A percentile compares a stretch with the other conserved stretches of the same genome.
These are phyloP conservation scores for Aciculosporium take DNA, from an alignment of 2,329 filamentous ascomycete genomes.

Conservation along the genomic window DNA sequence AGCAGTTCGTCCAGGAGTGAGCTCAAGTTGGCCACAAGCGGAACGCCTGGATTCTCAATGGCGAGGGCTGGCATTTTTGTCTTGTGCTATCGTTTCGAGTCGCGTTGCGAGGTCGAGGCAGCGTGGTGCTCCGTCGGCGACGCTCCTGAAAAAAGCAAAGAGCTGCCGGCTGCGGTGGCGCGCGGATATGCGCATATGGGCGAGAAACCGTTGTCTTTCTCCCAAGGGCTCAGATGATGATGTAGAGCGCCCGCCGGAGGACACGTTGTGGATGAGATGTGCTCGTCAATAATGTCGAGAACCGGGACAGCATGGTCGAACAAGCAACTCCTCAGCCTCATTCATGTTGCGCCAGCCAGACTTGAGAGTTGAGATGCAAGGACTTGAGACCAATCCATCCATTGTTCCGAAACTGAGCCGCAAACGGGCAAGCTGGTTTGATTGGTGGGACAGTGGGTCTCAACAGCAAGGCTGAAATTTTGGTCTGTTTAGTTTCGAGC, in stretches of 20 bases:
- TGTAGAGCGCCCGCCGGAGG: not conserved
- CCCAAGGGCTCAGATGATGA: not conserved
- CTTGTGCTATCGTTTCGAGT: not conserved
- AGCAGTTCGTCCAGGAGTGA: constrained; percentile 43
- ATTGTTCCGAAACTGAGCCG: not conserved
- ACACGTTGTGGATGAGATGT: too few species aligned
- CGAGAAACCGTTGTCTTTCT: not conserved
- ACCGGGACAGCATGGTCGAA: not conserved
- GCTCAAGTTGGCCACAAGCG: constrained; percentile 38
- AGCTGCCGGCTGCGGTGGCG: not conserved
- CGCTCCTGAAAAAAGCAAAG: not conserved
- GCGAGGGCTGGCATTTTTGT: constrained; percentile 37
- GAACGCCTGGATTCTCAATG: constrained; percentile 31
- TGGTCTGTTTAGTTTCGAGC: too few species aligned
- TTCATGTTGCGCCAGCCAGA: too few species aligned
- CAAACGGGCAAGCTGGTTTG: not conserved
- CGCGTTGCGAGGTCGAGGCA: not conserved
- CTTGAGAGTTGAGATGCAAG: too few species aligned
- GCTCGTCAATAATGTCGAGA: not conserved
- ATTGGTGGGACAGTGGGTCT: too few species aligned
- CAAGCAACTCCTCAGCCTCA: not conserved
- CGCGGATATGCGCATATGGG: constrained; percentile 2
- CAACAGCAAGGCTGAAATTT: constrained; percentile 12
- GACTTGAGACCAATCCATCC: too few species aligned
- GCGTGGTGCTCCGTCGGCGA: not conserved